phyloP scores from a whole-genome alignment of 2,329 filamentous ascomycete species.

The Hymenoscyphus occultus region DNA sequence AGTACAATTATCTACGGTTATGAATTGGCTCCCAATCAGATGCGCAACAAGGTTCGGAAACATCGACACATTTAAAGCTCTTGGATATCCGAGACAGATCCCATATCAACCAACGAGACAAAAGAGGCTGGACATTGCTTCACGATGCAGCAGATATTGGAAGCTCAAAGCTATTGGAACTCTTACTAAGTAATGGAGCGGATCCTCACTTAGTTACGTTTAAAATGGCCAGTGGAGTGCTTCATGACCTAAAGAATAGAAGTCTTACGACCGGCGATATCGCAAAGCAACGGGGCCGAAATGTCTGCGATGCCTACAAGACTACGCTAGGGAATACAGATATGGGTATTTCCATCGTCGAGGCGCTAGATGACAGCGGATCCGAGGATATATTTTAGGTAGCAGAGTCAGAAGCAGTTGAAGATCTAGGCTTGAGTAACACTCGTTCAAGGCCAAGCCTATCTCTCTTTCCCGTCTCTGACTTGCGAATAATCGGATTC shows the following conservation, averaged over 20 bases:
- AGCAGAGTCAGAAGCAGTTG: neutral
- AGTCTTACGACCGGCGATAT: conserved; percentile 5
- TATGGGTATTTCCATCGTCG: neutral
- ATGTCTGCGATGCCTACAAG: neutral
- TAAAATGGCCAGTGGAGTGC: neutral
- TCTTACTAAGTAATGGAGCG: conserved; percentile 5
- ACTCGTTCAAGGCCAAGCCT: too few relatives aligned
- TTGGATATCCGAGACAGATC: neutral
- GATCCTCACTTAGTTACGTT: conserved; percentile 9
- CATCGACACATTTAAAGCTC: conserved; percentile 5
- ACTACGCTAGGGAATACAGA: neutral
- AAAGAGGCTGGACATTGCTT: conserved; percentile 10
- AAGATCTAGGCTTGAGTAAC: neutral
- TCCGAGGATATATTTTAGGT: conserved; percentile 9
- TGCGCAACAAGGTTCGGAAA: conserved; percentile 11
- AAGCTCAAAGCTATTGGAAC: neutral
- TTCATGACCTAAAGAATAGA: neutral
- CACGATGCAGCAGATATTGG: conserved; percentile 7
- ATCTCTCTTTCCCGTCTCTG: too few relatives aligned
- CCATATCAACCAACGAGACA: conserved; percentile 4
- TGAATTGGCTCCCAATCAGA: conserved; percentile 9
- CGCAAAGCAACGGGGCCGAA: neutral
- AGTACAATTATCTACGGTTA: neutral
- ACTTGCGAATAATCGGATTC: too few relatives aligned
- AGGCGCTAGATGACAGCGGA: conserved; percentile 3